Conservation (phyloP, 169 alveolate species). For the Plasmodium cynomolgi region DNA sequence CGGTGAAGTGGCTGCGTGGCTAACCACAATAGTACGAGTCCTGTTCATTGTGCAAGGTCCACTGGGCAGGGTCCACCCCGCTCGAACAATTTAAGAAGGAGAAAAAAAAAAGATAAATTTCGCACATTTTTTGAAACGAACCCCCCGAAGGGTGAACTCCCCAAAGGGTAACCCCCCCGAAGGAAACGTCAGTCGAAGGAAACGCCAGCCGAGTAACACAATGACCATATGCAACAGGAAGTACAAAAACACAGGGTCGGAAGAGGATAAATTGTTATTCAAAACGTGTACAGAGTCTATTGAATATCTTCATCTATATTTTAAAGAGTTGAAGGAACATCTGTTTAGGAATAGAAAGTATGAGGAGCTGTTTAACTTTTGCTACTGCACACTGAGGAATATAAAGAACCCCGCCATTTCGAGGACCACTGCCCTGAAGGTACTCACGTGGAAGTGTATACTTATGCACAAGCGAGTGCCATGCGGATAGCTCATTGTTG, state of each 20-base stretch:
- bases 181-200: too few species aligned
- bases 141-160: background rate
- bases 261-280: conserved; percentile 8
- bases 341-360: conserved; percentile 2
- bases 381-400: conserved; percentile 13
- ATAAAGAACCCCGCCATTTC: conserved; percentile 18
- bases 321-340: conserved; percentile 31
- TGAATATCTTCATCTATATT: conserved; percentile 44
- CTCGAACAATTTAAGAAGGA: background rate
- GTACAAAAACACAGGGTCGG: conserved; percentile 15
- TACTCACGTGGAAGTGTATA: background rate
- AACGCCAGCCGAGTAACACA: background rate
- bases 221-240: conserved; percentile 45
- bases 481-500: background rate
- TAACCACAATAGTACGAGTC: background rate
- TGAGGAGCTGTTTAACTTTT: conserved; percentile 44
- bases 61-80: background rate
- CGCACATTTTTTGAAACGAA: background rate
- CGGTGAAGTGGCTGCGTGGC: background rate
- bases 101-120: background rate
- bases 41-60: background rate
- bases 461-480: background rate
- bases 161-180: background rate
- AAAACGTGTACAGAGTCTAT: conserved; percentile 38
- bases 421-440: conserved; percentile 45